phyloP scores from a whole-genome alignment of 2,329 filamentous ascomycete species.

The Gremmenia infestans region DNA sequence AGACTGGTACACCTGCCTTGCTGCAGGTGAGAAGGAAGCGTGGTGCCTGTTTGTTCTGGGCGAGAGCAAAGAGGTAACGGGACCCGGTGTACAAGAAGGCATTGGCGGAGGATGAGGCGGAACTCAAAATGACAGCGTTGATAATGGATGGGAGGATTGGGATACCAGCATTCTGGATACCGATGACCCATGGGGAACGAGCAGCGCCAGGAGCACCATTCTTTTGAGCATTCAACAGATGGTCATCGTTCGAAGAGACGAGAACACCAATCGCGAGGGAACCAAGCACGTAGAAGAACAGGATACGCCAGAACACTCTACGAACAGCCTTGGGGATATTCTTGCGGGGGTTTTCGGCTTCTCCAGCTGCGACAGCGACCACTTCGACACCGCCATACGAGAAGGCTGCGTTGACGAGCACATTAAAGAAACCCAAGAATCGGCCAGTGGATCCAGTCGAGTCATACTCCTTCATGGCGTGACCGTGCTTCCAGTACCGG shows the following conservation, averaged over 20 bases:
- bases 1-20: slow-evolving; percentile 59
- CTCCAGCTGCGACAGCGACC: slow-evolving; percentile 53
- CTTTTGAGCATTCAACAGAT: slow-evolving; percentile 8
- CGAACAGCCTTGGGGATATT: slow-evolving; percentile 60
- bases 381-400: slow-evolving; percentile 46
- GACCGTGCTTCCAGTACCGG: slow-evolving; percentile 53
- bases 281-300: slow-evolving; percentile 57
- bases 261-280: slow-evolving; percentile 46
- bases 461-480: slow-evolving; percentile 37
- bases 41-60: slow-evolving; percentile 62
- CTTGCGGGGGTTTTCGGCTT: slow-evolving; percentile 58
- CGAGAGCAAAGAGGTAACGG: slow-evolving; percentile 33
- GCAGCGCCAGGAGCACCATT: slow-evolving; percentile 44
- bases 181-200: slow-evolving; percentile 65
- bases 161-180: slow-evolving; percentile 62
- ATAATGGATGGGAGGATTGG: slow-evolving; percentile 64
- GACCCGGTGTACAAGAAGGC: slow-evolving; percentile 20
- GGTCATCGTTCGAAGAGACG: slow-evolving; percentile 27
- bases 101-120: slow-evolving; percentile 58
- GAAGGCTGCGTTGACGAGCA: slow-evolving; percentile 42
- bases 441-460: slow-evolving; percentile 48
- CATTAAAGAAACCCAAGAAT: slow-evolving; percentile 46
- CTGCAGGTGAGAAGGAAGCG: slow-evolving; percentile 55
- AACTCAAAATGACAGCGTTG: slow-evolving; percentile 71
- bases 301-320: slow-evolving; percentile 55